Evolutionary conservation across 1,284 basidiomycete species (phyloP).

Genomic region (Sphaerobolus stellatus): DNA sequence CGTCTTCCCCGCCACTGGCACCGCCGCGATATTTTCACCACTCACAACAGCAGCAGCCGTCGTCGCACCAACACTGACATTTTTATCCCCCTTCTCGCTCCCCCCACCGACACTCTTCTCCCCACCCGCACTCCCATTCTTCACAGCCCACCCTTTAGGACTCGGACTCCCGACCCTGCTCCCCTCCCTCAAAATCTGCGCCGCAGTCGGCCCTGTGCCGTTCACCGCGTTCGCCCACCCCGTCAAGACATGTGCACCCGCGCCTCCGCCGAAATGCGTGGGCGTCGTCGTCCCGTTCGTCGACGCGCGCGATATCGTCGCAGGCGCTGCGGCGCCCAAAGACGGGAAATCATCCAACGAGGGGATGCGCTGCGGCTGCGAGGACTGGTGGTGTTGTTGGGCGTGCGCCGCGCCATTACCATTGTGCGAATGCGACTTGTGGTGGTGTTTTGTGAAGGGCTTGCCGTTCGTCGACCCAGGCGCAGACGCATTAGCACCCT

Average conservation of each 20-base stretch:
- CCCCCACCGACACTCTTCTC: too few relatives aligned
- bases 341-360: constrained; percentile 89
- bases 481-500: constrained; percentile 23
- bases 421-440: constrained; percentile 5
- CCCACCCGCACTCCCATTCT: neutral
- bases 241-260: constrained; percentile 2
- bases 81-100: too few relatives aligned
- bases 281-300: constrained; percentile 41
- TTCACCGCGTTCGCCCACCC: constrained; percentile 6
- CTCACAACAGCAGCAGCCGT: neutral
- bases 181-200: constrained; percentile 2
- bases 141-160: too few relatives aligned
- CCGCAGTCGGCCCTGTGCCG: constrained; percentile 10
- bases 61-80: too few relatives aligned
- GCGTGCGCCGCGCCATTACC: constrained; percentile 9
- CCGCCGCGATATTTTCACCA: neutral
- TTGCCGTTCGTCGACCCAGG: constrained; percentile 44
- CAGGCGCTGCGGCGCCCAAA: constrained; percentile 70
- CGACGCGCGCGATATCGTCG: constrained; percentile 30
- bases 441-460: constrained; percentile 9
- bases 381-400: constrained; percentile 10
- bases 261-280: constrained; percentile 37
- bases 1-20: neutral
- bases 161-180: neutral
- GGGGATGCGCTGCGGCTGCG: constrained; percentile 69